Percentiles rank a stretch among this genome's conserved stretches.
Evolutionary conservation across 2,329 filamentous ascomycete species (phyloP).

Genomic region (Fulvia fulva): DNA sequence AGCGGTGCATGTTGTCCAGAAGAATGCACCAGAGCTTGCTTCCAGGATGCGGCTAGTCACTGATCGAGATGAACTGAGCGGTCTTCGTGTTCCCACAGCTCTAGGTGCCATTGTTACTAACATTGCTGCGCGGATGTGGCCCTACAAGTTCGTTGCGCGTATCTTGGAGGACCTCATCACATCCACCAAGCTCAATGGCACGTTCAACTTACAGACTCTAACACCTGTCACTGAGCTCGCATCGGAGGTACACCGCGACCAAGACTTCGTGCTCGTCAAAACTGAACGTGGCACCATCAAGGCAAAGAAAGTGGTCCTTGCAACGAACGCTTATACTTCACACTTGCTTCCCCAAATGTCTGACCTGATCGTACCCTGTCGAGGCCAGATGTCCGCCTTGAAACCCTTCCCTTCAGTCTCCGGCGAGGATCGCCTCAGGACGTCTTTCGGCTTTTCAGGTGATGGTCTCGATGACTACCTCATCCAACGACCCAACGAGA

Average conservation of each 20-base stretch:
- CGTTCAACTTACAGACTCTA: constrained; percentile 70
- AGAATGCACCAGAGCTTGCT: constrained; percentile 55
- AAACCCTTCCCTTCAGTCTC: constrained; percentile 47
- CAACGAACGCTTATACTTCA: constrained; percentile 82
- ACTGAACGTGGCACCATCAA: constrained; percentile 63
- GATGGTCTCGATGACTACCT: constrained; percentile 65
- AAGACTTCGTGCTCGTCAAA: constrained; percentile 44
- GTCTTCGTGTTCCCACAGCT: constrained; percentile 52
- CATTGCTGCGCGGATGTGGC: constrained; percentile 68
- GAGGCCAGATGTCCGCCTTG: constrained; percentile 69
- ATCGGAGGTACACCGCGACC: constrained; percentile 5
- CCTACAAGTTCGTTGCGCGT: constrained; percentile 76
- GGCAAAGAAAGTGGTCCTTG: constrained; percentile 64
- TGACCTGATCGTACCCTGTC: constrained; percentile 70
- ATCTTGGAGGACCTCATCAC: constrained; percentile 60
- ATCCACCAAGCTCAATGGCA: constrained; percentile 26
- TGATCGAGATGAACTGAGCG: constrained; percentile 44
- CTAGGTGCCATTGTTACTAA: constrained; percentile 62
- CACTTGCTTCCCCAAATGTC: constrained; percentile 65
- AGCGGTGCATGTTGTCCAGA: constrained; percentile 50
- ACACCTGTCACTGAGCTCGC: constrained; percentile 54
- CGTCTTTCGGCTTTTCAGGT: constrained; percentile 64
- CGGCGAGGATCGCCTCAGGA: constrained; percentile 42
- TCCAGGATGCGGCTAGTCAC: constrained; percentile 38
- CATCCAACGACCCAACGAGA: constrained; percentile 58